phyloP scores from a whole-genome alignment of 1,284 basidiomycete species.

The Ustilago esculenta region DNA sequence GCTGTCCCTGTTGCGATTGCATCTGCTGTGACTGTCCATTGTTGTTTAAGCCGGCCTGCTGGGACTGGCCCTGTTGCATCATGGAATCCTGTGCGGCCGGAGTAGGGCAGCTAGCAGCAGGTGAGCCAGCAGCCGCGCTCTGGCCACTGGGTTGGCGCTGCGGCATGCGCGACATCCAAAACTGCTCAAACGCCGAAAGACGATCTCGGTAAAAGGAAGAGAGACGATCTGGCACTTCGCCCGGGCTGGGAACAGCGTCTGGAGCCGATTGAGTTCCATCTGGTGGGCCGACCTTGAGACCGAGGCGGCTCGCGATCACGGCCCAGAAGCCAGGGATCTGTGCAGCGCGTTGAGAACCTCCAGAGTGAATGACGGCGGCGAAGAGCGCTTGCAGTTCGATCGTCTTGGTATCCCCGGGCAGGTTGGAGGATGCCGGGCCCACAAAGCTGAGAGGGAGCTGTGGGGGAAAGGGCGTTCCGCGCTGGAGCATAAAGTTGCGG shows the following conservation, averaged over 20 bases:
- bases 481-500: conserved; percentile 55
- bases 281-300: conserved; percentile 52
- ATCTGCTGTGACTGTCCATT: conserved; percentile 7
- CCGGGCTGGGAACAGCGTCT: conserved; percentile 47
- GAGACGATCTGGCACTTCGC: conserved; percentile 58
- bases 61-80: conserved; percentile 10
- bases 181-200: conserved; percentile 57
- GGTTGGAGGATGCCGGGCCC: conserved; percentile 49
- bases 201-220: conserved; percentile 57
- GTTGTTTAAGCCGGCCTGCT: neutral
- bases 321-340: conserved; percentile 59
- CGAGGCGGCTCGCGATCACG: conserved; percentile 54
- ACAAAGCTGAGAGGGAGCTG: conserved; percentile 50
- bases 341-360: conserved; percentile 53
- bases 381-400: conserved; percentile 58
- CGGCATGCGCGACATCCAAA: conserved; percentile 58
- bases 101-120: conserved; percentile 17
- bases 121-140: conserved; percentile 29
- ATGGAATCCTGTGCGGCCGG: conserved; percentile 8
- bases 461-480: conserved; percentile 52
- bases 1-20: conserved; percentile 11
- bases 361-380: conserved; percentile 50
- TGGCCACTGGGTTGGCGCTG: conserved; percentile 40
- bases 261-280: conserved; percentile 37
- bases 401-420: conserved; percentile 52